Conservation (phyloP, 2,329 filamentous ascomycete genomes). For the Fusarium tanahbumbuense region DNA sequence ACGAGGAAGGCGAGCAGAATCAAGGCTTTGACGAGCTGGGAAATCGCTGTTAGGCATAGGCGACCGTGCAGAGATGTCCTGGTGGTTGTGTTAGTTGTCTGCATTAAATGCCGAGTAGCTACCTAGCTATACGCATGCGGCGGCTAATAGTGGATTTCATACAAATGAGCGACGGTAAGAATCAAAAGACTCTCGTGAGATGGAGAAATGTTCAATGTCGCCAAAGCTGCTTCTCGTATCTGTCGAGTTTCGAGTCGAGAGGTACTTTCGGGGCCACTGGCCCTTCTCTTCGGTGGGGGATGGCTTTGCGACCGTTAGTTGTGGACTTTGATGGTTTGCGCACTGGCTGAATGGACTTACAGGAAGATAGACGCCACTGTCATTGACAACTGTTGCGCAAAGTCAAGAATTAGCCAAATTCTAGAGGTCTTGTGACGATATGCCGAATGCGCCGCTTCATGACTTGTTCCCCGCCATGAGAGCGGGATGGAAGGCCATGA, state of each 20-base stretch:
- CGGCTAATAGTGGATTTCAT: slow-evolving; percentile 50
- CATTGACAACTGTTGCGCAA: slow-evolving; percentile 81
- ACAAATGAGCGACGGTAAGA: slow-evolving; percentile 97
- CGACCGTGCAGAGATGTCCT: slow-evolving; percentile 93
- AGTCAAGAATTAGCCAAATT: slow-evolving; percentile 43
- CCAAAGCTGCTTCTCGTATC: slow-evolving; percentile 72
- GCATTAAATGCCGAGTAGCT: neutral
- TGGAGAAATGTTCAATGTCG: slow-evolving; percentile 93
- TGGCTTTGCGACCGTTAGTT: slow-evolving; percentile 64
- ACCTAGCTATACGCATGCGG: neutral
- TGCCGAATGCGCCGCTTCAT: slow-evolving; percentile 34
- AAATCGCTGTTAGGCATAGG: slow-evolving; percentile 73
- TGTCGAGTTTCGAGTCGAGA: slow-evolving; percentile 64
- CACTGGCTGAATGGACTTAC: slow-evolving; percentile 61
- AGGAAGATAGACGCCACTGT: slow-evolving; percentile 93
- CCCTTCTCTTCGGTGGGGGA: slow-evolving; percentile 87
- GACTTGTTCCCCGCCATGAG: slow-evolving; percentile 11
- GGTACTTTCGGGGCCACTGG: slow-evolving; percentile 75
- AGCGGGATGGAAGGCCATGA: slow-evolving; percentile 16
- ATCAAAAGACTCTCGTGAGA: slow-evolving; percentile 96
- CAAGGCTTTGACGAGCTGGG: slow-evolving; percentile 80
- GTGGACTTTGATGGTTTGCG: slow-evolving; percentile 4
- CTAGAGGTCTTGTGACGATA: slow-evolving; percentile 41
- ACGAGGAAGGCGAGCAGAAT: slow-evolving; percentile 75
- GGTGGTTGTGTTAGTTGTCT: slow-evolving; percentile 37